Conservation (phyloP, 2,329 filamentous ascomycete genomes). For the Diaporthe nobilis region DNA sequence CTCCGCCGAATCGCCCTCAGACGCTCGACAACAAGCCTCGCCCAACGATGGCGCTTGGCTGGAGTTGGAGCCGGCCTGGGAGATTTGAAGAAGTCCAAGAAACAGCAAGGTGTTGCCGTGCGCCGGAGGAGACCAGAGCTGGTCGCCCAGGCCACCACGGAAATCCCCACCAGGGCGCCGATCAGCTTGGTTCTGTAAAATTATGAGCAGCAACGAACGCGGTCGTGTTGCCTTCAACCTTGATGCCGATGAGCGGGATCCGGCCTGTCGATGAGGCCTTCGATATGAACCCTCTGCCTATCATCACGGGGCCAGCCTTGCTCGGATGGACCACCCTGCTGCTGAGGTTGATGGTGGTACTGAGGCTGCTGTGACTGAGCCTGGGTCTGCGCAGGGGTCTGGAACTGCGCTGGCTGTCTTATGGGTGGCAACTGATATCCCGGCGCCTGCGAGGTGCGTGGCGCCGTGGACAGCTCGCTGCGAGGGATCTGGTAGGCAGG, state of each 20-base stretch:
- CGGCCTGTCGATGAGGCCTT: slow-evolving; percentile 72
- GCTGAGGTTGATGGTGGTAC: slow-evolving; percentile 58
- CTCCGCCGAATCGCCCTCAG: background rate
- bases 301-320: slow-evolving; percentile 61
- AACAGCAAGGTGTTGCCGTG: background rate
- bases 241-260: slow-evolving; percentile 53
- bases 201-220: background rate
- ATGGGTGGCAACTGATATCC: slow-evolving; percentile 66
- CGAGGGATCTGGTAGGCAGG: slow-evolving; percentile 68
- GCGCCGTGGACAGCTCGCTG: slow-evolving; percentile 61
- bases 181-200: background rate
- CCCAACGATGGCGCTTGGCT: slow-evolving; percentile 3
- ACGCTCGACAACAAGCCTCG: background rate
- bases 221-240: slow-evolving; percentile 25
- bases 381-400: slow-evolving; percentile 45
- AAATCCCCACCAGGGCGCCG: slow-evolving; percentile 6
- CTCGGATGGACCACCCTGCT: slow-evolving; percentile 34
- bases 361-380: slow-evolving; percentile 48
- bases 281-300: slow-evolving; percentile 71
- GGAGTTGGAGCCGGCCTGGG: background rate
- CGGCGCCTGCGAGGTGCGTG: slow-evolving; percentile 51
- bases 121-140: slow-evolving; percentile 8
- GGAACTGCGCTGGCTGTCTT: slow-evolving; percentile 54
- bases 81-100: background rate
- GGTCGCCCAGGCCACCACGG: background rate